A percentile compares a stretch with the other conserved stretches of the same genome.
phyloP scores from a whole-genome alignment of 73 alveolate species.

The Paramecium biaurelia region DNA sequence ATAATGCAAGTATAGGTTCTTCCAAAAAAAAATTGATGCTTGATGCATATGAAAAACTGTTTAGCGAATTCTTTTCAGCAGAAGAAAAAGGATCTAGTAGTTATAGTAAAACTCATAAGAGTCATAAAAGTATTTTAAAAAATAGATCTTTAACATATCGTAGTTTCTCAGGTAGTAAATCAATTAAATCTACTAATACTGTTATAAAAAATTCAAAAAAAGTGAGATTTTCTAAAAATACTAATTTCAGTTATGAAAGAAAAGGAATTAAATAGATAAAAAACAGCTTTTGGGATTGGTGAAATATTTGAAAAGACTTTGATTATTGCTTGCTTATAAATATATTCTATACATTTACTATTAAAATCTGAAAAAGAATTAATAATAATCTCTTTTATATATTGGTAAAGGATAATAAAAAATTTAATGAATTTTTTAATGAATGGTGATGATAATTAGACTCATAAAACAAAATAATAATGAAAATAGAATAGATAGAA shows the following conservation, averaged over 20 bases:
- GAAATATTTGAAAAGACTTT: neutral
- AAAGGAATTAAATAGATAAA: neutral
- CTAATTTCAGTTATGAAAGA: slow-evolving; percentile 19
- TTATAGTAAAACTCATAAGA: neutral
- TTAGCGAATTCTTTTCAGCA: neutral
- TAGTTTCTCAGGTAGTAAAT: neutral
- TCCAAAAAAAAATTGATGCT: neutral
- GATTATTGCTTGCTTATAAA: neutral
- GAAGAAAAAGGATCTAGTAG: neutral
- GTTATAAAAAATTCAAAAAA: neutral
- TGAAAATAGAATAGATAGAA: no score
- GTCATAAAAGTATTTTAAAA: neutral
- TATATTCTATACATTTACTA: no score
- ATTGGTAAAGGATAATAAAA: neutral
- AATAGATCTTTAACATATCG: neutral
- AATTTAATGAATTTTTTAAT: no score
- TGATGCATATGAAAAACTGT: slow-evolving; percentile 30
- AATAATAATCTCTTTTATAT: no score
- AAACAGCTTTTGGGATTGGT: slow-evolving; percentile 18
- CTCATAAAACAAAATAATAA: no score
- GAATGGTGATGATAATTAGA: neutral
- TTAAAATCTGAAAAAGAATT: neutral
- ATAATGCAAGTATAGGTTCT: neutral
- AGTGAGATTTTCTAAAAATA: neutral
- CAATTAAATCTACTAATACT: neutral